Conservation (phyloP, 345 rosid species). For the Laguncularia racemosa region DNA sequence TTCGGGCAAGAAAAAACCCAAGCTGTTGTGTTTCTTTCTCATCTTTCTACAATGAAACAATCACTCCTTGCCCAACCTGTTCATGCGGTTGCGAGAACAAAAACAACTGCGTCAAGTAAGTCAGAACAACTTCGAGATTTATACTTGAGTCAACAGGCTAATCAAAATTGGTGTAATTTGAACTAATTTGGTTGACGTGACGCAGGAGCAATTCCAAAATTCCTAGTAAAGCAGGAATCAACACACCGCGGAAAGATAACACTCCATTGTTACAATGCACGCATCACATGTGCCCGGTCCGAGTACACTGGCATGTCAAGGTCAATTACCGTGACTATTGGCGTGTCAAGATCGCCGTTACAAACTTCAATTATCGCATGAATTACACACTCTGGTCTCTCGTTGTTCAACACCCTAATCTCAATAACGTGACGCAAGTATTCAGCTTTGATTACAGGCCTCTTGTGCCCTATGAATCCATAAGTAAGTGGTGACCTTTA, state of each 20-base stretch:
- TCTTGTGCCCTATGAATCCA: slow-evolving; percentile 59
- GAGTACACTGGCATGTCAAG: slow-evolving; percentile 90
- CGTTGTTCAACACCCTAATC: slow-evolving; percentile 74
- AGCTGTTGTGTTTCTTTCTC: slow-evolving; percentile 84
- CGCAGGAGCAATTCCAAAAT: slow-evolving; percentile 70
- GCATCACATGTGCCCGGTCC: slow-evolving; percentile 71
- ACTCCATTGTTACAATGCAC: slow-evolving; percentile 66
- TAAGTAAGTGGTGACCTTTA: slow-evolving; percentile 32
- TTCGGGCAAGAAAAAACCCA: slow-evolving; percentile 68
- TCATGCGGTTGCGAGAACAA: slow-evolving; percentile 82
- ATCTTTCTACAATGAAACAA: slow-evolving; percentile 77
- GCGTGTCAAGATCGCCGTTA: slow-evolving; percentile 62
- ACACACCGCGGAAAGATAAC: slow-evolving; percentile 57
- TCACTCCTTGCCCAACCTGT: slow-evolving; percentile 78
- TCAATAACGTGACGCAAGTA: slow-evolving; percentile 79
- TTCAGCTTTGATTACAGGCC: slow-evolving; percentile 83
- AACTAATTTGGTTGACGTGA: not conserved
- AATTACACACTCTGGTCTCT: slow-evolving; percentile 70
- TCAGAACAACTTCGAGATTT: not conserved
- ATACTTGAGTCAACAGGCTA: no score
- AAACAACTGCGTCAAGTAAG: slow-evolving; percentile 66
- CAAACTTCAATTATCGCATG: slow-evolving; percentile 67
- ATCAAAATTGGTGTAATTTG: not conserved
- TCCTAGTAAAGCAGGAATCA: slow-evolving; percentile 41
- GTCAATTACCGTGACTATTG: slow-evolving; percentile 68